A percentile compares a stretch with the other conserved stretches of the same genome.
Evolutionary conservation across 805 yeast genomes (phyloP).

Genomic region (Candida xiaguanensis): DNA sequence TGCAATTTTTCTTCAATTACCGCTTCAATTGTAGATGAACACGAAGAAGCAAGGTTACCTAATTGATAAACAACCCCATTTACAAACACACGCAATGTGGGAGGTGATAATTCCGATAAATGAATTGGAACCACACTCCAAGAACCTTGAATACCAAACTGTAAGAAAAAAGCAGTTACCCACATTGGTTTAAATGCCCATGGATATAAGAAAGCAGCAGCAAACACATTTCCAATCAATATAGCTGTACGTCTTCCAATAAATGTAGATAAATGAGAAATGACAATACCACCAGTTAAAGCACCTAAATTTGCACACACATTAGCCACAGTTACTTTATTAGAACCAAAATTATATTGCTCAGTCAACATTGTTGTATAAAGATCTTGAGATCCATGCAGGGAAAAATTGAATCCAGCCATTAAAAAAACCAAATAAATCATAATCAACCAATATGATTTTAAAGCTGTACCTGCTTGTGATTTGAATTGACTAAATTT

Average conservation of each 20-base stretch:
- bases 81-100: conserved; percentile 53
- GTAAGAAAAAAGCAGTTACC: conserved; percentile 47
- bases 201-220: conserved; percentile 63
- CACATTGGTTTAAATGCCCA: conserved; percentile 40
- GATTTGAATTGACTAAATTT: conserved; percentile 11
- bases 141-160: conserved; percentile 65
- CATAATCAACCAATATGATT: conserved; percentile 29
- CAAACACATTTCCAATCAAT: conserved; percentile 45
- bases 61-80: conserved; percentile 65
- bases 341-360: conserved; percentile 44
- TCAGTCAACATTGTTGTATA: conserved; percentile 59
- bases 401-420: conserved; percentile 68
- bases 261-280: conserved; percentile 56
- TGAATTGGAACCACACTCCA: conserved; percentile 73
- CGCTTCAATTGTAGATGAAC: conserved; percentile 68
- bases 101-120: conserved; percentile 55
- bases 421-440: conserved; percentile 39
- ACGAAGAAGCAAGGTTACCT: conserved; percentile 70
- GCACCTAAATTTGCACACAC: conserved; percentile 67
- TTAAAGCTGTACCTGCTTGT: conserved; percentile 13
- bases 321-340: conserved; percentile 57
- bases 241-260: conserved; percentile 61
- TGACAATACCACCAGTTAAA: conserved; percentile 56
- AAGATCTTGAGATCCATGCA: conserved; percentile 75
- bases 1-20: conserved; percentile 47